These are phyloP conservation scores for Phascolomyces articulosus DNA, from an alignment of 371 early-diverging fungal genomes.

Conservation along the genomic window DNA sequence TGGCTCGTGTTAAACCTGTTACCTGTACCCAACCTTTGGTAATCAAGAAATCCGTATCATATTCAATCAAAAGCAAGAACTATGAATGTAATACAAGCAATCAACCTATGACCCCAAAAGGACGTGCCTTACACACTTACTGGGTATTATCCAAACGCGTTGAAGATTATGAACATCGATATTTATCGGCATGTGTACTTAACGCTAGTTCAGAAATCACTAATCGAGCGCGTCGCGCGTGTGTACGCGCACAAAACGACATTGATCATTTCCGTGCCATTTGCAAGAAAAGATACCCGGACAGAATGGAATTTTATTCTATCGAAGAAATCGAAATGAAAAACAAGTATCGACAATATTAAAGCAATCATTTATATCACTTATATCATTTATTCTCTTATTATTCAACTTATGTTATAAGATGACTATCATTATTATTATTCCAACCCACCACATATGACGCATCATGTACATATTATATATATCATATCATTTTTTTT, in stretches of 20 bases:
- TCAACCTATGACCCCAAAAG: not conserved
- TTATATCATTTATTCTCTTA: too few relatives aligned
- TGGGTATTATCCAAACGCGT: not conserved
- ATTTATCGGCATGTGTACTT: not conserved
- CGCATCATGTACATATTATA: too few relatives aligned
- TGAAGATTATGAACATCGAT: not conserved
- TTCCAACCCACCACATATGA: too few relatives aligned
- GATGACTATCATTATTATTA: too few relatives aligned
- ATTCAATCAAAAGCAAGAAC: too few relatives aligned
- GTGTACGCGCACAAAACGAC: not conserved
- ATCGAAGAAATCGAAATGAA: not conserved
- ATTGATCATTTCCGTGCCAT: not conserved
- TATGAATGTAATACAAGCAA: not conserved
- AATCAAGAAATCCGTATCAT: not conserved
- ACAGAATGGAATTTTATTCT: not conserved
- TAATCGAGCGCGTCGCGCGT: not conserved
- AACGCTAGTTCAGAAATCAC: not conserved
- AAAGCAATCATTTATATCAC: not conserved
- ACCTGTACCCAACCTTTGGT: not conserved
- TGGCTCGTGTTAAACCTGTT: slow-evolving; percentile 1
- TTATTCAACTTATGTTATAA: too few relatives aligned
- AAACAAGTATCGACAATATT: not conserved
- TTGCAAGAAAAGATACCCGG: not conserved
- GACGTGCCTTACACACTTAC: not conserved
- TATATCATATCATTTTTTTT: too few relatives aligned